Base-by-base conservation (phyloP, 1,284 basidiomycete species). In the Neolentinus lepideus region DNA sequence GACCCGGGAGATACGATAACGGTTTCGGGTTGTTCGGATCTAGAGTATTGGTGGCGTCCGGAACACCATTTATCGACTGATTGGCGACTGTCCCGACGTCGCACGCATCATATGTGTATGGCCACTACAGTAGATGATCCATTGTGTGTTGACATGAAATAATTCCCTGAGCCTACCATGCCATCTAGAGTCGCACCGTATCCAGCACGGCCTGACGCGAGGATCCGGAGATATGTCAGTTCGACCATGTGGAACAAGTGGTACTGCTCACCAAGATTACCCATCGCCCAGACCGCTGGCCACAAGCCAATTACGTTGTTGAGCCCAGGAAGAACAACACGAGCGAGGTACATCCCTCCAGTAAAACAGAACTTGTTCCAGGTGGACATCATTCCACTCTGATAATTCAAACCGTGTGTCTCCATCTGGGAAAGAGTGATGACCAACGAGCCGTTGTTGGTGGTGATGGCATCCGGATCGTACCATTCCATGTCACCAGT, bases 1-100 rank as follows among this genome's bases (percentile, higher is more conserved):
- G 93, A 8, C 92, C 93, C 1, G 85, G 85, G 10, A 94, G 80
- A 68, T 79, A 92, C 0, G 86, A 89, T n/a, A 79, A 70, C 54
- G 67, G 63, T 45, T 69, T 65, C 47, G 64, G 60, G 22, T 70
- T 61, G 1, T 61, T 58, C 2, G 67, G 58, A 60, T 80, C 78
- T 10, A 83, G 82, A 36, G 73, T 71, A 3, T 73, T 66, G 14
- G 66, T 61, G 9, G 75, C 74, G 2, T 69, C 71, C 1, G 73
- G 71, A 35, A 63, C 59, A 3, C 71, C 74, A 59, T 73, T 69
- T 36, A 68, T 58, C 2, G 75, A 77, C 66, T 83, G 80, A 62
- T 81, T 82, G 24, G 72, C 64, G 50, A 82, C 72, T 3, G 85
- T 88, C 2, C 87, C 88, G 25, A 84, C 71, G 64, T 88, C 88